Conservation (phyloP, 208 protist genomes). For the Leishmania lainsoni region DNA sequence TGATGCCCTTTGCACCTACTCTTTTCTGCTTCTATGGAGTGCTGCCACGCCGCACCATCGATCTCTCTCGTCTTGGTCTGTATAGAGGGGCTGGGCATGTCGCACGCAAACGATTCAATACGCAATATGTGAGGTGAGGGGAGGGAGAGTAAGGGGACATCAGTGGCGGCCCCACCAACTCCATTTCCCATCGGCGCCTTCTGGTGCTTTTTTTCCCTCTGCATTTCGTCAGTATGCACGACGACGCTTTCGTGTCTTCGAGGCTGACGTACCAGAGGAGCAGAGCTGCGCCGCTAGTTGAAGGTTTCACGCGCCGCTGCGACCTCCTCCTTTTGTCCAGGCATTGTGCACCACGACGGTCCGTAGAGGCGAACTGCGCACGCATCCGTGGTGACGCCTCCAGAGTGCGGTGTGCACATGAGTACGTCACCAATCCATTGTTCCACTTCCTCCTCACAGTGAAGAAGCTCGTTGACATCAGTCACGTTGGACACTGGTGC, state of each 20-base stretch:
- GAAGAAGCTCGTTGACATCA: neutral
- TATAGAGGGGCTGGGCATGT: neutral
- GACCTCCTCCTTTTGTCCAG: neutral
- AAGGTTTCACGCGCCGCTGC: slow-evolving; percentile 11
- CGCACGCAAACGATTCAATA: neutral
- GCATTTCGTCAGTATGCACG: slow-evolving; percentile 5
- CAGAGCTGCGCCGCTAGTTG: slow-evolving; percentile 7
- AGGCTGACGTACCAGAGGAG: neutral
- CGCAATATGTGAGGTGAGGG: neutral
- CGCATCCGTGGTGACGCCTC: neutral
- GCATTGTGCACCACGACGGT: neutral
- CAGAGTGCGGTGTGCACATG: neutral
- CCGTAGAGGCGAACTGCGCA: neutral
- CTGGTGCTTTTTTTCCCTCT: neutral
- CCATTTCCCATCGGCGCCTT: neutral
- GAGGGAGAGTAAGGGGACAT: neutral
- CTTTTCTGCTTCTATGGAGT: neutral
- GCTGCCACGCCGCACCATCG: neutral
- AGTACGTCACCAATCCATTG: slow-evolving; percentile 4
- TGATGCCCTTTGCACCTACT: neutral
- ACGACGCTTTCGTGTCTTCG: neutral
- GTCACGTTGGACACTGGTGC: neutral
- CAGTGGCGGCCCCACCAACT: neutral
- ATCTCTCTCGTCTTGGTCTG: neutral
- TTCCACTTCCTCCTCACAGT: neutral